Percentiles rank a stretch among this genome's conserved stretches.
Evolutionary conservation across 768 basidiomycete genomes (phyloP).

Genomic region (Macrolepiota fuliginosa): DNA sequence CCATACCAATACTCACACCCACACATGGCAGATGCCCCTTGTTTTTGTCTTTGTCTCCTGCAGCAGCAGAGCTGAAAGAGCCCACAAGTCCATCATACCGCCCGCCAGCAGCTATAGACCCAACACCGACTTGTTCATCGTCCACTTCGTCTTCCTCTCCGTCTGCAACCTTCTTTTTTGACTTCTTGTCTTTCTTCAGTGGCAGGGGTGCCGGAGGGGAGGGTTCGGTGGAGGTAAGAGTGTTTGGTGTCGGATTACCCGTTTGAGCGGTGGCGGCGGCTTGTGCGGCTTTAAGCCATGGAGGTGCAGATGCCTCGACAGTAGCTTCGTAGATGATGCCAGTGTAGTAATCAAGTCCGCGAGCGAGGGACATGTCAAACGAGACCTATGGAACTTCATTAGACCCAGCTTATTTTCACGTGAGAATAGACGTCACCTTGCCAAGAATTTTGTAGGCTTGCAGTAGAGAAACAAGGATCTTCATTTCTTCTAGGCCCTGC

Average conservation of each 20-base stretch:
- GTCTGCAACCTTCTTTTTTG: conserved; percentile 44
- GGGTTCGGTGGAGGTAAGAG: conserved; percentile 24
- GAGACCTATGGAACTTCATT: conserved; percentile 60
- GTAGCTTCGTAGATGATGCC: conserved; percentile 98
- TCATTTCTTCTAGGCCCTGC: conserved; percentile 86
- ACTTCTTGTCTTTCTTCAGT: conserved; percentile 26
- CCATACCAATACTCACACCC: conserved; percentile 90
- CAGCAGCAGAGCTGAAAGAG: conserved; percentile 82
- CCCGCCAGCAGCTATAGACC: conserved; percentile 99
- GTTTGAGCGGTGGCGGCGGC: conserved; percentile 38
- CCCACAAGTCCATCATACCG: conserved; percentile 95
- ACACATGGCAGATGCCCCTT: conserved; percentile 76
- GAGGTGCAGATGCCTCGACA: conserved; percentile 91
- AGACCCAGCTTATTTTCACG: not conserved
- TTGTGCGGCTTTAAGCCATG: conserved; percentile 62
- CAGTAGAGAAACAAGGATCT: conserved; percentile 77
- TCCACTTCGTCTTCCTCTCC: conserved; percentile 78
- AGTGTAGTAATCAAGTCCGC: conserved; percentile 97
- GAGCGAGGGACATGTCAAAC: conserved; percentile 96
- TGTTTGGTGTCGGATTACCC: conserved; percentile 24
- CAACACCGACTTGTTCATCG: conserved; percentile 91
- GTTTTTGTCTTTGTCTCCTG: conserved; percentile 61
- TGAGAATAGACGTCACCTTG: conserved; percentile 47
- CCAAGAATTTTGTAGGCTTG: conserved; percentile 75
- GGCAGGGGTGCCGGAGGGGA: conserved; percentile 24